Evolutionary conservation across 2,329 filamentous ascomycete genomes (phyloP).

Genomic region (Apiospora aurea): DNA sequence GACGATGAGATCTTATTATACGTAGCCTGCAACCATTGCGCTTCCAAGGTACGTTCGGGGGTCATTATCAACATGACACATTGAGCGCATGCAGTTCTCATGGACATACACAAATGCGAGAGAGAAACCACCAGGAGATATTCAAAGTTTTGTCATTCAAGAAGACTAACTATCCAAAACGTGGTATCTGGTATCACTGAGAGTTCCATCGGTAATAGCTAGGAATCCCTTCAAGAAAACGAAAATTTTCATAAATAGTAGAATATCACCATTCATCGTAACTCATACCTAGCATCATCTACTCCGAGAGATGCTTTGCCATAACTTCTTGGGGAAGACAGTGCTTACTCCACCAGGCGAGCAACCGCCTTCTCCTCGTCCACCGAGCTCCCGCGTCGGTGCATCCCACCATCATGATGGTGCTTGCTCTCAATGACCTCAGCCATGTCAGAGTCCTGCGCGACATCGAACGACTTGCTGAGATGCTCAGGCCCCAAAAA

Average conservation of each 20-base stretch:
- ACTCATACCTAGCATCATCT: neutral
- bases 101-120: neutral
- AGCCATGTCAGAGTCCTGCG: slow-evolving; percentile 55
- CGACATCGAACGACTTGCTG: slow-evolving; percentile 57
- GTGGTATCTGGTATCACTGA: neutral
- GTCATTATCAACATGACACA: neutral
- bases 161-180: neutral
- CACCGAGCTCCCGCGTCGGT: slow-evolving; percentile 30
- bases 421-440: slow-evolving; percentile 51
- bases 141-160: neutral
- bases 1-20: neutral
- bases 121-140: no score
- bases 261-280: neutral
- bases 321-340: neutral
- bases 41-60: neutral
- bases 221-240: neutral
- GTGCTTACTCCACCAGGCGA: slow-evolving; percentile 30
- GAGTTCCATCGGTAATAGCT: neutral
- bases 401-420: slow-evolving; percentile 29
- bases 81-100: neutral
- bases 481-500: slow-evolving; percentile 67
- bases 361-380: slow-evolving; percentile 39
- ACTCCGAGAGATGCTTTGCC: neutral
- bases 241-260: neutral
- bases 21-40: no score